Conservation (phyloP, 2,329 filamentous ascomycete species). For the Emmonsia crescens region DNA sequence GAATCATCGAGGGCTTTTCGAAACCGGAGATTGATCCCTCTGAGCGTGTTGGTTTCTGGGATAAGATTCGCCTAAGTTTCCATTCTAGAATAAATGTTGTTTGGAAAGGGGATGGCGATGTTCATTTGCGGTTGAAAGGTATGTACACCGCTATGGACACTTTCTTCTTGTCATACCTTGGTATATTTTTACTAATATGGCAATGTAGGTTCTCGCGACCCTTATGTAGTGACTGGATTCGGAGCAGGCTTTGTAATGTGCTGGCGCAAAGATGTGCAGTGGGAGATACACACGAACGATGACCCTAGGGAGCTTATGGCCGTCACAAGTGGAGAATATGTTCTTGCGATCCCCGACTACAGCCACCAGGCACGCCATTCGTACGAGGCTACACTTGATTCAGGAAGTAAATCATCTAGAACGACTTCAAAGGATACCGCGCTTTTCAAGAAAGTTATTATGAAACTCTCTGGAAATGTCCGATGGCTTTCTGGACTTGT, state of each 20-base stretch:
- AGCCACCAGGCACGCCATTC: conserved; percentile 72
- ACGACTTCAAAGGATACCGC: conserved; percentile 44
- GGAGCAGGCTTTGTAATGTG: conserved; percentile 97
- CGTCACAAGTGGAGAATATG: conserved; percentile 88
- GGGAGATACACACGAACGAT: conserved; percentile 72
- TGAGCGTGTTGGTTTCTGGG: conserved; percentile 94
- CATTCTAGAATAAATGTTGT: conserved; percentile 81
- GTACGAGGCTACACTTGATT: conserved; percentile 36
- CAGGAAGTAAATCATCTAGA: conserved; percentile 51
- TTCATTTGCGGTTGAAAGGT: conserved; percentile 85
- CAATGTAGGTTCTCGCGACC: conserved; percentile 60
- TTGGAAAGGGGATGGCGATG: conserved; percentile 93
- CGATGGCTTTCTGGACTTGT: conserved; percentile 85
- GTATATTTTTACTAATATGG: conserved; percentile 4
- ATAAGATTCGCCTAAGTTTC: conserved; percentile 90
- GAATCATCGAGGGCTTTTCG: conserved; percentile 93
- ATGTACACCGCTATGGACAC: conserved; percentile 19
- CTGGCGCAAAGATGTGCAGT: conserved; percentile 88
- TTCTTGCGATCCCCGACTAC: conserved; percentile 88
- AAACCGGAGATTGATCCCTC: conserved; percentile 91
- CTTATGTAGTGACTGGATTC: conserved; percentile 83
- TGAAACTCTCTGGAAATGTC: conserved; percentile 96
- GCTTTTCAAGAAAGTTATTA: conserved; percentile 95
- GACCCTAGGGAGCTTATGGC: conserved; percentile 92
- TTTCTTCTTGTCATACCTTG: conserved; percentile 3